A percentile compares a stretch with the other conserved stretches of the same genome.
phyloP scores from a whole-genome alignment of 2,329 filamentous ascomycete species.

The Epichloe baconii region DNA sequence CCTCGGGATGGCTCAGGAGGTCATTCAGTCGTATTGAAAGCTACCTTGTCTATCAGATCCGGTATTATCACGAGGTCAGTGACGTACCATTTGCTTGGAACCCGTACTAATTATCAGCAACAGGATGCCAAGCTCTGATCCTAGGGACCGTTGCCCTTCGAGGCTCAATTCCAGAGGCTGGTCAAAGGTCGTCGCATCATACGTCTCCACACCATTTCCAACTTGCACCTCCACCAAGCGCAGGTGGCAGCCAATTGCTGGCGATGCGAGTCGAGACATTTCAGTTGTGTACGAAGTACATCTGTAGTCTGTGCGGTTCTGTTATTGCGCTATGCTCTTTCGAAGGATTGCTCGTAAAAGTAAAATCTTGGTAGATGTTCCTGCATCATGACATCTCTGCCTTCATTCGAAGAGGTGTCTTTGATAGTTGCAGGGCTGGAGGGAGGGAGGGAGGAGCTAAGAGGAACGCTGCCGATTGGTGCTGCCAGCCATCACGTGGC shows the following conservation, averaged over 20 bases:
- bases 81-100: constrained; percentile 4
- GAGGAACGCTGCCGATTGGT: constrained; percentile 16
- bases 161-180: constrained; percentile 4
- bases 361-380: background rate
- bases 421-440: background rate
- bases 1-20: constrained; percentile 1
- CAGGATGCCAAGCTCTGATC: constrained; percentile 2
- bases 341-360: background rate
- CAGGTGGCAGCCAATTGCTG: constrained; percentile 5
- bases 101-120: constrained; percentile 1
- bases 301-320: too few species aligned
- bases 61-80: background rate
- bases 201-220: background rate
- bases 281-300: too few species aligned
- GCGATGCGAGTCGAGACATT: constrained; percentile 5
- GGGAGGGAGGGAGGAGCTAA: background rate
- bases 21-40: constrained; percentile 6
- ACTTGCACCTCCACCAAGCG: constrained; percentile 4
- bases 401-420: too few species aligned
- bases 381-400: too few species aligned
- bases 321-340: background rate
- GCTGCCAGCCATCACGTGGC: constrained; percentile 7
- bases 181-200: background rate
- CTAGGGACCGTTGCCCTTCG: constrained; percentile 3
- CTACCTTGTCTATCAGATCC: constrained; percentile 2